A percentile compares a stretch with the other conserved stretches of the same genome.
Conservation (phyloP, 257 asterid genomes). For the Nicotiana knightiana region DNA sequence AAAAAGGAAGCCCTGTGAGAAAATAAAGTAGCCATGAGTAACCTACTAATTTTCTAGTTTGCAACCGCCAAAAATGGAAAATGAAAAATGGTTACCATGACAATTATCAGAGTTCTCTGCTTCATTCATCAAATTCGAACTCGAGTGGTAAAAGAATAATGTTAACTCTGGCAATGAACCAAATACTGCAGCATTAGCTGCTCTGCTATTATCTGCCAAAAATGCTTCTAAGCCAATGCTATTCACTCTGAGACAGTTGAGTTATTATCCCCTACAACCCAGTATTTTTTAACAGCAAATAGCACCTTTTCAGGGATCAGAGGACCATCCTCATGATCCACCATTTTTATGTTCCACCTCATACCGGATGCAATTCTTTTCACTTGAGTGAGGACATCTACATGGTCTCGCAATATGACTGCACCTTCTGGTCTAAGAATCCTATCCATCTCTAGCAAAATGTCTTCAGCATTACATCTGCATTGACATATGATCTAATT, state of each 20-base stretch:
- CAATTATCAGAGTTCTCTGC: background rate
- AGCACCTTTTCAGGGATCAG: constrained; percentile 30
- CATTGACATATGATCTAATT: background rate
- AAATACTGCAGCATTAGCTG: background rate
- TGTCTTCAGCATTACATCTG: constrained; percentile 34
- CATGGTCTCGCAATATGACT: constrained; percentile 36
- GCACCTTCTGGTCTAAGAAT: constrained; percentile 44
- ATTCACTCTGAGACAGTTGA: constrained; percentile 7
- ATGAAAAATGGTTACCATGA: background rate
- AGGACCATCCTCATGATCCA: constrained; percentile 43
- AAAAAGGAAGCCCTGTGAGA: background rate
- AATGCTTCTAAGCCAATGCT: background rate
- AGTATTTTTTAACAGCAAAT: constrained; percentile 32
- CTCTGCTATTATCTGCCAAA: background rate
- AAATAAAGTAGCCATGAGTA: background rate
- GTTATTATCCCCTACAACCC: constrained; percentile 30
- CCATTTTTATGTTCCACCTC: constrained; percentile 37
- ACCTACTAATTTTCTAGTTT: background rate
- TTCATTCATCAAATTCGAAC: background rate
- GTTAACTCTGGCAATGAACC: background rate
- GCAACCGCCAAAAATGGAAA: constrained; percentile 4
- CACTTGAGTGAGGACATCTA: constrained; percentile 23
- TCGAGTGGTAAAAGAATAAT: background rate
- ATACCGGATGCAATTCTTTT: constrained; percentile 28
- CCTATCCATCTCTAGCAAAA: constrained; percentile 38